Percentiles rank a stretch among this genome's conserved stretches.
phyloP scores from a whole-genome alignment of 140 eudicot genomes.

The Senecio squalidus region DNA sequence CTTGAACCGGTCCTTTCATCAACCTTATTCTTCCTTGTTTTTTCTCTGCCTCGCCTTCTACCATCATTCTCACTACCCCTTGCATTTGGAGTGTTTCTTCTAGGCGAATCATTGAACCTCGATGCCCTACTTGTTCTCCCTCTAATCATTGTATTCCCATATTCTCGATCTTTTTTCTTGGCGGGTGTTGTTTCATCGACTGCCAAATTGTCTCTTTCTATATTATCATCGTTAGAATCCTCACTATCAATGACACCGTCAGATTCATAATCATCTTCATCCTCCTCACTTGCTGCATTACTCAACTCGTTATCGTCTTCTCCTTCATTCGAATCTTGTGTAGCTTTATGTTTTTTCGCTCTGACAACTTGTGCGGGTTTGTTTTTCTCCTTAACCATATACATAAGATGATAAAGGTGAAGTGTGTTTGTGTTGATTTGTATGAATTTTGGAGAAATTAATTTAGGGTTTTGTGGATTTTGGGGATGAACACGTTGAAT shows the following conservation, averaged over 20 bases:
- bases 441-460: too few species aligned
- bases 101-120: slow-evolving; percentile 13
- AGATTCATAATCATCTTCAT: slow-evolving; percentile 38
- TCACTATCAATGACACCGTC: slow-evolving; percentile 37
- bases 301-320: slow-evolving; percentile 12
- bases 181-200: slow-evolving; percentile 22
- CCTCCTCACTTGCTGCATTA: slow-evolving; percentile 23
- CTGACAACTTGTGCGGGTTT: slow-evolving; percentile 23
- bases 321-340: slow-evolving; percentile 29
- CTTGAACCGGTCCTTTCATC: slow-evolving; percentile 14
- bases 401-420: slow-evolving; percentile 77
- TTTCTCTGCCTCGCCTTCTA: slow-evolving; percentile 22
- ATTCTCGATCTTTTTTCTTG: slow-evolving; percentile 16
- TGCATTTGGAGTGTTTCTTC: slow-evolving; percentile 31
- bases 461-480: too few species aligned
- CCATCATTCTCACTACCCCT: slow-evolving; percentile 24
- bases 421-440: too few species aligned
- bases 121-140: slow-evolving; percentile 9
- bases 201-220: too few species aligned
- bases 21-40: neutral
- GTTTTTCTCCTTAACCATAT: slow-evolving; percentile 37
- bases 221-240: slow-evolving; percentile 23
- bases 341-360: slow-evolving; percentile 21
- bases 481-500: too few species aligned
- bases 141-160: slow-evolving; percentile 4